These are phyloP conservation scores for Tolypocladium paradoxum DNA, from an alignment of 2,329 filamentous ascomycete species.

Conservation along the genomic window DNA sequence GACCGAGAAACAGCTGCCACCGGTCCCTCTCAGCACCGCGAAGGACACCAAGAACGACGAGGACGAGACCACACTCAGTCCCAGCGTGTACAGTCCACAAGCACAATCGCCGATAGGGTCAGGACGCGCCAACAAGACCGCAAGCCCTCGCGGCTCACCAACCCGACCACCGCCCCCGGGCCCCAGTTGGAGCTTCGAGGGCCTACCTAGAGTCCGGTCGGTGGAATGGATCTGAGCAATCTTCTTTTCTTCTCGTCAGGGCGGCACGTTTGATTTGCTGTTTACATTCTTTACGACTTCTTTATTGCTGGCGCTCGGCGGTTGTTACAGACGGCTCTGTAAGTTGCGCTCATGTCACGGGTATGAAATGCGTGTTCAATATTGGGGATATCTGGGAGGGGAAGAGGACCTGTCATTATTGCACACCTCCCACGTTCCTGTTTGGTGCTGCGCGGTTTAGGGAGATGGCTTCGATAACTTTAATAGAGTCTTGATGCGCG, in stretches of 20 bases:
- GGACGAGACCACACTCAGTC: conserved; percentile 32
- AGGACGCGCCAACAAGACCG: background rate
- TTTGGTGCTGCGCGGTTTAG: background rate
- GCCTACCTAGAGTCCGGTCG: conserved; percentile 1
- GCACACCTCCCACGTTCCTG: background rate
- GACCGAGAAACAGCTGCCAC: conserved; percentile 16
- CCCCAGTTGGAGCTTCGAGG: background rate
- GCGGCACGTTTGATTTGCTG: background rate
- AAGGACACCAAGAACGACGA: conserved; percentile 4
- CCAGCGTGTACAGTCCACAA: conserved; percentile 40
- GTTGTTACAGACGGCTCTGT: background rate
- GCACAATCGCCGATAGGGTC: background rate
- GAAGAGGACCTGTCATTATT: background rate
- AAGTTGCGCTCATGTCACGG: background rate
- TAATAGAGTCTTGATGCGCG: background rate
- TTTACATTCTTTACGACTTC: too few species aligned
- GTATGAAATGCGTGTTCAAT: background rate
- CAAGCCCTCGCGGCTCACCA: background rate
- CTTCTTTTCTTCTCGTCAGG: background rate
- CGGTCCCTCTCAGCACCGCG: conserved; percentile 17
- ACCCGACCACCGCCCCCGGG: background rate
- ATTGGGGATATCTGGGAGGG: background rate
- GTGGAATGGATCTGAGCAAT: conserved; percentile 8
- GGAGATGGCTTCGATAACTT: background rate
- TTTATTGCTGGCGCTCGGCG: background rate